Percentiles rank a stretch among this genome's conserved stretches.
Conservation (phyloP, 139 green algal species). For the Dunaliella primolecta region DNA sequence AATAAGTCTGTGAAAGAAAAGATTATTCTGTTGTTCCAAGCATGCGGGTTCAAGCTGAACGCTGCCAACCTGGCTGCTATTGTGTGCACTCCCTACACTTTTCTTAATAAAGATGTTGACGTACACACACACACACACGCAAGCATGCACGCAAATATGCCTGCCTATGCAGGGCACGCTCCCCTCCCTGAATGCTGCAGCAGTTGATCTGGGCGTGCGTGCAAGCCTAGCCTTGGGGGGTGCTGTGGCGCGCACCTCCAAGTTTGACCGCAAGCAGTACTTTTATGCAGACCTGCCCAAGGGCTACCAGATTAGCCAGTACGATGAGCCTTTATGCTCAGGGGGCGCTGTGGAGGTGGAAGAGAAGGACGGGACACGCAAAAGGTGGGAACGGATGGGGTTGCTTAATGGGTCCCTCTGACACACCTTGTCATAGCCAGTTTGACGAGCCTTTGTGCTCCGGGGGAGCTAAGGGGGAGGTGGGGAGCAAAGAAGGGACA, state of each 20-base stretch:
- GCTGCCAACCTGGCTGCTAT: too few relatives aligned
- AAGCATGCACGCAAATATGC: too few relatives aligned
- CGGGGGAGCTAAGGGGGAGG: slow-evolving; percentile 55
- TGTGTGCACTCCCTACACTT: too few relatives aligned
- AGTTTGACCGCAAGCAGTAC: slow-evolving; percentile 99
- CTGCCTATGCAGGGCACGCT: slow-evolving; percentile 84
- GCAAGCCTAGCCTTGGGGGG: slow-evolving; percentile 83
- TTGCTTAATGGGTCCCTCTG: too few relatives aligned
- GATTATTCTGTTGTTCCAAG: too few relatives aligned
- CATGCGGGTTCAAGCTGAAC: too few relatives aligned
- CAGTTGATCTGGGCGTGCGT: slow-evolving; percentile 68
- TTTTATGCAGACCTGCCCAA: slow-evolving; percentile 98
- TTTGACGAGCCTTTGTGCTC: slow-evolving; percentile 85
- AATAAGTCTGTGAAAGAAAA: too few relatives aligned
- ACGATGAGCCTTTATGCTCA: slow-evolving; percentile 82
- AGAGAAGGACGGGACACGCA: slow-evolving; percentile 39
- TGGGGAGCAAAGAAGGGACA: slow-evolving; percentile 46
- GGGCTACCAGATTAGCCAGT: slow-evolving; percentile 96
- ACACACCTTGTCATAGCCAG: too few relatives aligned
- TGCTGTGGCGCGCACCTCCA: slow-evolving; percentile 69
- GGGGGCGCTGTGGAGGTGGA: slow-evolving; percentile 56
- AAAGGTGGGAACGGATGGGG: slow-evolving; percentile 21
- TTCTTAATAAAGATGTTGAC: too few relatives aligned
- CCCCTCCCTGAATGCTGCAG: slow-evolving; percentile 74
- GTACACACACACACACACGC: too few relatives aligned